Evolutionary conservation across 1,284 basidiomycete species (phyloP).

Genomic region (Pterula multifida): DNA sequence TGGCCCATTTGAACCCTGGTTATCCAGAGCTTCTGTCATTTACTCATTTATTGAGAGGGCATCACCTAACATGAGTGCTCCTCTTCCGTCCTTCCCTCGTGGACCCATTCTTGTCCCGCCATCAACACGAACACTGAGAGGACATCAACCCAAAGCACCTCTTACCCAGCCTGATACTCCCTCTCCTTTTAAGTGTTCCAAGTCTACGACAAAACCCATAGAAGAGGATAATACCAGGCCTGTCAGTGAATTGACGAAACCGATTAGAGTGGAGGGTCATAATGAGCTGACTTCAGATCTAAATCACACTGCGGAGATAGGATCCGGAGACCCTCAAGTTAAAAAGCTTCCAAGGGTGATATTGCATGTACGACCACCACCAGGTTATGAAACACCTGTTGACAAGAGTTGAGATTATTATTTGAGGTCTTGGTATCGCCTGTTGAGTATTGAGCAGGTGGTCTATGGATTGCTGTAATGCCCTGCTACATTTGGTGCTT

Average conservation of each 20-base stretch:
- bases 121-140: neutral
- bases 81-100: neutral
- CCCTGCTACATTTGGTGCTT: too few species aligned
- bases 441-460: too few species aligned
- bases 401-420: too few species aligned
- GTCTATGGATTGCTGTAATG: too few species aligned
- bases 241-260: neutral
- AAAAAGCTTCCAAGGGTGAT: slow-evolving; percentile 3
- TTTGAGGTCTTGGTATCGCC: too few species aligned
- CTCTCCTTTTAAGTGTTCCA: neutral
- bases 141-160: neutral
- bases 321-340: neutral
- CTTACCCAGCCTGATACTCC: neutral
- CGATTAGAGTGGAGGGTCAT: neutral
- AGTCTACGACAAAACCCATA: neutral
- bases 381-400: too few species aligned
- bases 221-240: neutral
- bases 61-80: neutral
- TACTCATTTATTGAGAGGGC: neutral
- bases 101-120: neutral
- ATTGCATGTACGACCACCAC: slow-evolving; percentile 2
- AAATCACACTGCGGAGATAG: neutral
- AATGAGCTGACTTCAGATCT: too few species aligned
- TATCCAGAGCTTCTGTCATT: neutral
- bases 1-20: neutral